Percentiles rank a stretch among this genome's conserved stretches.
These are phyloP conservation scores for Cladophialophora chaetospira DNA, from an alignment of 2,329 filamentous ascomycete genomes.

Conservation along the genomic window DNA sequence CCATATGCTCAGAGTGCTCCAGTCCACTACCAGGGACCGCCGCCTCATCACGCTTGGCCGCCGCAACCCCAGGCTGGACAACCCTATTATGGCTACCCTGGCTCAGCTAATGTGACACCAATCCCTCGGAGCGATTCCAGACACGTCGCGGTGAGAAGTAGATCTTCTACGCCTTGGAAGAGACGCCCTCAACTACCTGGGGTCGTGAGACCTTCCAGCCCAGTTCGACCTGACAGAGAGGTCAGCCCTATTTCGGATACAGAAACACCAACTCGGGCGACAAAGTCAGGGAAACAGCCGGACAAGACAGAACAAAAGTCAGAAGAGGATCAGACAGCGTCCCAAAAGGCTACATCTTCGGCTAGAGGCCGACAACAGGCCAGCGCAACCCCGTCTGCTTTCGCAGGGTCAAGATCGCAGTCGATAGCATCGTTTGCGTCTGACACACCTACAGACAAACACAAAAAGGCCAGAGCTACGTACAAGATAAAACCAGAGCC, in stretches of 20 bases:
- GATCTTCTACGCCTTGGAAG: constrained; percentile 34
- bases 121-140: constrained; percentile 22
- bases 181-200: constrained; percentile 13
- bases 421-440: constrained; percentile 31
- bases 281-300: constrained; percentile 15
- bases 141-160: constrained; percentile 7
- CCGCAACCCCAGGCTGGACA: constrained; percentile 22
- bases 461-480: constrained; percentile 20
- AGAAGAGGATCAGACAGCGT: constrained; percentile 5
- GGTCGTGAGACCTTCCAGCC: constrained; percentile 22
- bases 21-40: constrained; percentile 27
- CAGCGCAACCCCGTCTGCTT: constrained; percentile 28
- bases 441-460: constrained; percentile 27
- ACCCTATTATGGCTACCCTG: constrained; percentile 25
- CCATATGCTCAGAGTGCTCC: constrained; percentile 32
- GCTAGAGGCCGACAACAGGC: constrained; percentile 23
- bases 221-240: constrained; percentile 31
- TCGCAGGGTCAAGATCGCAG: constrained; percentile 28
- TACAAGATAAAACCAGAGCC: constrained; percentile 33
- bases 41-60: constrained; percentile 25
- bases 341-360: constrained; percentile 3
- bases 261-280: constrained; percentile 21
- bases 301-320: constrained; percentile 12
- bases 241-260: constrained; percentile 33
- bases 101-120: constrained; percentile 30